Conservation (phyloP, 768 basidiomycete species). For the Tricholoma sp. region DNA sequence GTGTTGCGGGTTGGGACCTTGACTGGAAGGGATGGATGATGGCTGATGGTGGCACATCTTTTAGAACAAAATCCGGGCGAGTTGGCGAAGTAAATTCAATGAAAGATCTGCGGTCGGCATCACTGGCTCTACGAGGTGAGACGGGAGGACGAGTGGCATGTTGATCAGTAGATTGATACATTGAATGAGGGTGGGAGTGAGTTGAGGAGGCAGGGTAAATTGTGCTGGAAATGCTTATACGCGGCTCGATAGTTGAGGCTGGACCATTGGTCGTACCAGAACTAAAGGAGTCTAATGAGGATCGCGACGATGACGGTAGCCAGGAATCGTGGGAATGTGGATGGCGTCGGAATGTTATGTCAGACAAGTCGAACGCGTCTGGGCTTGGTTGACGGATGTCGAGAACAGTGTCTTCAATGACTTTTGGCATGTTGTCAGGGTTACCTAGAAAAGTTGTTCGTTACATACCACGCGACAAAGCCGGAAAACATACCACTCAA, state of each 20-base stretch:
- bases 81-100: conserved; percentile 29
- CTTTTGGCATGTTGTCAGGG: conserved; percentile 9
- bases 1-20: conserved; percentile 21
- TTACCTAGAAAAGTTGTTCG: conserved; percentile 1
- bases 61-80: conserved; percentile 10
- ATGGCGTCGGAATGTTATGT: conserved; percentile 15
- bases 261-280: conserved; percentile 22
- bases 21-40: conserved; percentile 12
- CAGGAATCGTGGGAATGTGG: conserved; percentile 27
- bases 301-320: conserved; percentile 19
- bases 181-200: conserved; percentile 20
- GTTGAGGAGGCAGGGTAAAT: conserved; percentile 31
- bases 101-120: conserved; percentile 25
- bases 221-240: conserved; percentile 39
- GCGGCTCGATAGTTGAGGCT: conserved; percentile 31
- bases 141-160: not conserved
- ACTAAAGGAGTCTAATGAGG: conserved; percentile 19
- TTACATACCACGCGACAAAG: not conserved
- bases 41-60: conserved; percentile 4
- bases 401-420: conserved; percentile 12
- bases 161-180: conserved; percentile 22
- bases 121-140: not conserved
- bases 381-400: conserved; percentile 17
- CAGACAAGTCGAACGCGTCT: conserved; percentile 2
- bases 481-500: conserved; percentile 6